phyloP scores from a whole-genome alignment of 2,329 filamentous ascomycete genomes.

The Stemphylium lycopersici region DNA sequence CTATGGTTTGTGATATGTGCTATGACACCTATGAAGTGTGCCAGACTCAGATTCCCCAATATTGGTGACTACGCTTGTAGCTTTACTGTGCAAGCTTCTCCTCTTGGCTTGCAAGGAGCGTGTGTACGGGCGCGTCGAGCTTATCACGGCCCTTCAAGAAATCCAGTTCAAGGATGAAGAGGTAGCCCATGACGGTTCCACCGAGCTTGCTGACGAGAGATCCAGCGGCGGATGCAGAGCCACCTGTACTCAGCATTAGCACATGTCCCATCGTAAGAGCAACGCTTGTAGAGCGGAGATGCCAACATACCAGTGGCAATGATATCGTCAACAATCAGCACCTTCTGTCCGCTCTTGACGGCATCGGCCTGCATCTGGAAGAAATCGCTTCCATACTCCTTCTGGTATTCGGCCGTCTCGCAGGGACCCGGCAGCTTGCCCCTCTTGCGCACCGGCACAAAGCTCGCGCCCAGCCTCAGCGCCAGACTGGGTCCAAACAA shows the following conservation, averaged over 20 bases:
- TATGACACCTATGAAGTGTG: neutral
- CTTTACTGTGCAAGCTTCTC: conserved; percentile 32
- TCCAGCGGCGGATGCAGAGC: conserved; percentile 86
- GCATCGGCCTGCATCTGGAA: conserved; percentile 95
- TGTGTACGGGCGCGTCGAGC: conserved; percentile 82
- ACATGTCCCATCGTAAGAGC: neutral
- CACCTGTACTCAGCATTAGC: conserved; percentile 63
- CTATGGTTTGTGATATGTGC: conserved; percentile 17
- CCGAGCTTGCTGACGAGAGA: conserved; percentile 85
- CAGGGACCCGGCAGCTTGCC: conserved; percentile 94
- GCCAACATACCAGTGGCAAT: conserved; percentile 86
- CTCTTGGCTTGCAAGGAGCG: conserved; percentile 74
- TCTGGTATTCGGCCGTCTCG: conserved; percentile 83
- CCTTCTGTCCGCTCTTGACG: conserved; percentile 84
- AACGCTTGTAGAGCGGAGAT: too few species aligned
- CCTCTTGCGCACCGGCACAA: conserved; percentile 92
- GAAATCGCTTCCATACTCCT: conserved; percentile 94
- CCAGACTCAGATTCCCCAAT: neutral
- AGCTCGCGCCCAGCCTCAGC: conserved; percentile 78
- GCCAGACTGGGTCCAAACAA: conserved; percentile 92
- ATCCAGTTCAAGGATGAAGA: conserved; percentile 95
- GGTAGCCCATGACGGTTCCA: conserved; percentile 82
- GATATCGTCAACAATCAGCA: conserved; percentile 94
- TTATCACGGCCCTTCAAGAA: conserved; percentile 92
- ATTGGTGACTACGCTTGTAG: neutral